Evolutionary conservation across 2,329 filamentous ascomycete species (phyloP), one percentile per base, ranked within the genome.

Genomic region (Sclerotinia minor): DNA sequence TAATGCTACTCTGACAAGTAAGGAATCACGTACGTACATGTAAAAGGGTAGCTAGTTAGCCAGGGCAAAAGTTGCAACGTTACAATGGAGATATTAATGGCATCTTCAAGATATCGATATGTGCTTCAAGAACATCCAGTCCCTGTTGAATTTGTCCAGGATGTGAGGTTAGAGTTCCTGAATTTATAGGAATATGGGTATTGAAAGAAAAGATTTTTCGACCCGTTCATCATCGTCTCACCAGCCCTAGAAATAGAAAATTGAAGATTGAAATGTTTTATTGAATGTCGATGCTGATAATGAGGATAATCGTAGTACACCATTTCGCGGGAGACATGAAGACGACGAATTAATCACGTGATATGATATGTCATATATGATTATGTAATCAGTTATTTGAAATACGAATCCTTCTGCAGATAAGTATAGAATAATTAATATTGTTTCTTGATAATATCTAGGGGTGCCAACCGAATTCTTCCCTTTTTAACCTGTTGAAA

Each of bases 1-100:
- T 8, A 24, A 50, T 61, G 45, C 44, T 61, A 50, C 29, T 61
- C 44, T 61, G 58, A 61, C 44, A 35, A 49, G 24, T 21, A 61
- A 61, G 58, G 58, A 26, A n/a, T 26, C 21, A 50, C 45, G 58
- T 61, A 49, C 21, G 44, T 50, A 61, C 13, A 38, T 19, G 21
- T 19, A 50, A 45, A 61, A 49, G 44, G 45, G n/a, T 50, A 17
- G 11, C 24, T 44, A 26, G 47, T 38, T 21, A 50, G 45, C 58
- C 21, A 35, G 58, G 45, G 26, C 50, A 17, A 9, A 29, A 24
- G 44, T 44, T 17, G 41, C 9, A 21, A 21, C 17, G 29, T 32
- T 32, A 32, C 32, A 35, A 19, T 17, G 13, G 3, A 49, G 44
- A 11, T n/a, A n/a, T n/a, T n/a, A 44, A 32, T 35, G 1, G 2